These are phyloP conservation scores for Elaeis guineensis DNA, from an alignment of 176 grass and related monocot genomes.

Conservation along the genomic window DNA sequence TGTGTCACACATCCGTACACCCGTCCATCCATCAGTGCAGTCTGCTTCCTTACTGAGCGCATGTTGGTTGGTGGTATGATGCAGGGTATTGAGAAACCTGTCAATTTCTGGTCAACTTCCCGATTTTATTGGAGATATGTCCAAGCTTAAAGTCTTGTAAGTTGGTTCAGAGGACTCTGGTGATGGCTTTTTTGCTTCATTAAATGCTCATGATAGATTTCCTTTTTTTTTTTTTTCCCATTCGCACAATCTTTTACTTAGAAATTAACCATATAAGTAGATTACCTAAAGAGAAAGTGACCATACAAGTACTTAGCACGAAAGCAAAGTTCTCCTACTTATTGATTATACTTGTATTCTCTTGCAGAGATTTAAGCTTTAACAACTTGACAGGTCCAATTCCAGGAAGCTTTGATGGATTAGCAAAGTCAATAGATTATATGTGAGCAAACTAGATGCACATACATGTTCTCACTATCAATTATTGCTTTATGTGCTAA, in stretches of 20 bases:
- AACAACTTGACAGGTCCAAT: conserved; percentile 11
- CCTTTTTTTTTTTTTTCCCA: too few species aligned
- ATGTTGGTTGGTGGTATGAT: background rate
- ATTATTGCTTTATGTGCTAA: background rate
- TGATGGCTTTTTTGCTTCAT: background rate
- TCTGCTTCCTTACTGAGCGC: too few species aligned
- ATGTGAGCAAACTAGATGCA: background rate
- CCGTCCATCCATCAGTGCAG: too few species aligned
- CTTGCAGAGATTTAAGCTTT: conserved; percentile 17
- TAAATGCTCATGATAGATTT: too few species aligned
- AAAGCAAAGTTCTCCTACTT: background rate
- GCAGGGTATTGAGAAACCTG: conserved; percentile 16
- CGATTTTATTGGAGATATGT: conserved; percentile 3
- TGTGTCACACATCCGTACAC: too few species aligned
- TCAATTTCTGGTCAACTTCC: conserved; percentile 15
- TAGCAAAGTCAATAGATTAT: background rate
- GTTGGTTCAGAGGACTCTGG: background rate
- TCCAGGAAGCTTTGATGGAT: background rate
- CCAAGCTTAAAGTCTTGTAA: conserved; percentile 4
- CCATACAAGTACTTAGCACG: too few species aligned
- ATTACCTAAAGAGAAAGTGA: too few species aligned
- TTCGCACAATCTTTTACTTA: too few species aligned
- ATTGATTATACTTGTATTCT: background rate
- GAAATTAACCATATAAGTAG: too few species aligned
- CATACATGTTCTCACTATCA: background rate